Conservation (phyloP, 345 rosid genomes). For the Bruguiera gymnorhiza region DNA sequence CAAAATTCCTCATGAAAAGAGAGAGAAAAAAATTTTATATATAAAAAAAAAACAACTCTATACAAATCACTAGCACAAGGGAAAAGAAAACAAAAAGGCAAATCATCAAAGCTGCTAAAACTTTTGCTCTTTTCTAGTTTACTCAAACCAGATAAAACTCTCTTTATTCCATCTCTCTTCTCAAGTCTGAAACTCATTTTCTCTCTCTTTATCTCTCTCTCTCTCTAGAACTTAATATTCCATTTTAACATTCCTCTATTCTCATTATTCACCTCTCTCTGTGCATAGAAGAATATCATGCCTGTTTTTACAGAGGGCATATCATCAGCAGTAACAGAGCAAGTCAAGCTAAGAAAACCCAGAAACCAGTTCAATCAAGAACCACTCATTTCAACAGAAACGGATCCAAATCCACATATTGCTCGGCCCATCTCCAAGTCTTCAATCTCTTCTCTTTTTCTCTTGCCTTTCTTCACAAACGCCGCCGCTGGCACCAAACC, state of each 20-base stretch:
- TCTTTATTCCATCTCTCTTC: too few species aligned
- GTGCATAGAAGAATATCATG: conserved; percentile 29
- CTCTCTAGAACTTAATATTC: neutral
- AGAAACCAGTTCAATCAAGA: conserved; percentile 36
- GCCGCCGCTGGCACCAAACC: conserved; percentile 1
- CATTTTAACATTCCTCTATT: neutral
- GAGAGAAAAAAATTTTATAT: neutral
- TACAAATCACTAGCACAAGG: neutral
- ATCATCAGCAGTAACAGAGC: conserved; percentile 43
- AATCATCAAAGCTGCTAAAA: conserved; percentile 1
- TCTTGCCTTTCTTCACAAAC: conserved; percentile 31
- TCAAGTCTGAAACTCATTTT: neutral
- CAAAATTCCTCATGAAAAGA: neutral
- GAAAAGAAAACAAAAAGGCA: neutral
- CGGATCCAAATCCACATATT: conserved; percentile 43
- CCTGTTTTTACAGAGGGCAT: conserved; percentile 45
- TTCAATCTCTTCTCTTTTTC: conserved; percentile 45
- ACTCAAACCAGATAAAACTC: neutral
- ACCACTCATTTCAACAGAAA: conserved; percentile 8
- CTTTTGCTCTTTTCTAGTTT: conserved; percentile 6
- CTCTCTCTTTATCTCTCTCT: conserved; percentile 11
- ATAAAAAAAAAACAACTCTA: neutral
- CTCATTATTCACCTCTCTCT: neutral
- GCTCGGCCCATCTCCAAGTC: conserved; percentile 42
- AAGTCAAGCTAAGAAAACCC: conserved; percentile 46